A percentile compares a stretch with the other conserved stretches of the same genome.
Evolutionary conservation across 2,329 filamentous ascomycete species (phyloP).

Genomic region (Colletotrichum echinochloae): DNA sequence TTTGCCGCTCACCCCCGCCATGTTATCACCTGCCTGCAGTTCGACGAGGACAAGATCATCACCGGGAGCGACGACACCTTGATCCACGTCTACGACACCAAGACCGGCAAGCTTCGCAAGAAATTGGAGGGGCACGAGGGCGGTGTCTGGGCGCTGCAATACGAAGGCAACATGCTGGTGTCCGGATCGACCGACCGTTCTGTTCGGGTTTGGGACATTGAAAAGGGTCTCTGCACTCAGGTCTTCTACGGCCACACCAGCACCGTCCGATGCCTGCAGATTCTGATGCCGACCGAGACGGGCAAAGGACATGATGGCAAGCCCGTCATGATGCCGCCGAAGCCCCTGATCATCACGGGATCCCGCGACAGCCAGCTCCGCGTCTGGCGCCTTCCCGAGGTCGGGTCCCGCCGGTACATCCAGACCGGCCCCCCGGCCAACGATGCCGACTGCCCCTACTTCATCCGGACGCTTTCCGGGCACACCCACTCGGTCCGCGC

Average conservation of each 20-base stretch:
- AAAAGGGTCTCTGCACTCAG: slow-evolving; percentile 90
- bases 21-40: slow-evolving; percentile 97
- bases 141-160: slow-evolving; percentile 97
- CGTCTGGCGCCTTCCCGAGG: slow-evolving; percentile 92
- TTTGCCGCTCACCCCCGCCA: slow-evolving; percentile 97
- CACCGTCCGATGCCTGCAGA: slow-evolving; percentile 94
- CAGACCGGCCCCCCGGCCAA: slow-evolving; percentile 81
- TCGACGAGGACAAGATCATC: slow-evolving; percentile 97
- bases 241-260: slow-evolving; percentile 98
- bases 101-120: slow-evolving; percentile 86
- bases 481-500: slow-evolving; percentile 95
- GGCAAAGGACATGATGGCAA: slow-evolving; percentile 78
- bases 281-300: slow-evolving; percentile 86
- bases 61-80: slow-evolving; percentile 98
- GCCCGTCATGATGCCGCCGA: slow-evolving; percentile 89
- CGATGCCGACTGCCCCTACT: slow-evolving; percentile 90
- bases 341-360: slow-evolving; percentile 96
- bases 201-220: slow-evolving; percentile 99
- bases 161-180: slow-evolving; percentile 93
- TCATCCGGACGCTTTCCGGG: slow-evolving; percentile 86
- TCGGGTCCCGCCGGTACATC: slow-evolving; percentile 80
- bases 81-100: slow-evolving; percentile 98
- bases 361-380: slow-evolving; percentile 94
- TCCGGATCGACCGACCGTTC: slow-evolving; percentile 97
- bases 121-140: slow-evolving; percentile 94